phyloP scores from a whole-genome alignment of 1,284 basidiomycete species.

The Malassezia brasiliensis region DNA sequence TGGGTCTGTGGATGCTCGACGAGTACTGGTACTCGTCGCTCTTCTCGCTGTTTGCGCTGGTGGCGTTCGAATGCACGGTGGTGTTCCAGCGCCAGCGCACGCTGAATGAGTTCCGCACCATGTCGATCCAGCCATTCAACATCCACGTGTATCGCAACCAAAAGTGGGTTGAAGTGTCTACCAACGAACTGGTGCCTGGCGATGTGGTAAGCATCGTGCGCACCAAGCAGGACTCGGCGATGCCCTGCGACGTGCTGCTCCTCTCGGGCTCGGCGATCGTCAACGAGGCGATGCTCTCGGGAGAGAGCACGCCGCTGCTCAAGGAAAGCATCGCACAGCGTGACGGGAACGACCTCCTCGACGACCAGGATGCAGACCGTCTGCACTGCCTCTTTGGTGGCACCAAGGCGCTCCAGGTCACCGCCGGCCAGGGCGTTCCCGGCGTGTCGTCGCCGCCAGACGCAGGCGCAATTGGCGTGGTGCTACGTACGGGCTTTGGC shows the following conservation, averaged over 20 bases:
- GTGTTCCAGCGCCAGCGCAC: conserved; percentile 45
- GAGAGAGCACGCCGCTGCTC: conserved; percentile 45
- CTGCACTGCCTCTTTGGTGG: conserved; percentile 48
- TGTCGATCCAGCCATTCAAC: conserved; percentile 46
- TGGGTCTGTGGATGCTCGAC: conserved; percentile 47
- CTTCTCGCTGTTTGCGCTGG: conserved; percentile 46
- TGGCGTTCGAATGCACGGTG: conserved; percentile 47
- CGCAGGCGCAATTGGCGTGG: conserved; percentile 38
- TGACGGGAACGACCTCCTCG: conserved; percentile 34
- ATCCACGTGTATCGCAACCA: conserved; percentile 40
- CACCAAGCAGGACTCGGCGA: conserved; percentile 45
- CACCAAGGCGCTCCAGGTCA: conserved; percentile 46
- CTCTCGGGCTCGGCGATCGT: conserved; percentile 39
- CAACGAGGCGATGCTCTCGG: conserved; percentile 48
- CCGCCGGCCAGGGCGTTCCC: conserved; percentile 28
- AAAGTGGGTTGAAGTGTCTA: conserved; percentile 36
- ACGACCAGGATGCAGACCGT: conserved; percentile 42
- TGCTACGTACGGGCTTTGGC: conserved; percentile 46
- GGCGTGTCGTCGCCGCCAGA: conserved; percentile 35
- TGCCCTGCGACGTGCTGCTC: conserved; percentile 40
- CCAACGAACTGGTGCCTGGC: conserved; percentile 41
- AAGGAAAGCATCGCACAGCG: conserved; percentile 46
- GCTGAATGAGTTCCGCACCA: conserved; percentile 47
- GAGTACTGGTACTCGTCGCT: conserved; percentile 48
- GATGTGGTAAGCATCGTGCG: conserved; percentile 45